Conservation (phyloP, 805 yeast genomes). For the Ogataea angusta region DNA sequence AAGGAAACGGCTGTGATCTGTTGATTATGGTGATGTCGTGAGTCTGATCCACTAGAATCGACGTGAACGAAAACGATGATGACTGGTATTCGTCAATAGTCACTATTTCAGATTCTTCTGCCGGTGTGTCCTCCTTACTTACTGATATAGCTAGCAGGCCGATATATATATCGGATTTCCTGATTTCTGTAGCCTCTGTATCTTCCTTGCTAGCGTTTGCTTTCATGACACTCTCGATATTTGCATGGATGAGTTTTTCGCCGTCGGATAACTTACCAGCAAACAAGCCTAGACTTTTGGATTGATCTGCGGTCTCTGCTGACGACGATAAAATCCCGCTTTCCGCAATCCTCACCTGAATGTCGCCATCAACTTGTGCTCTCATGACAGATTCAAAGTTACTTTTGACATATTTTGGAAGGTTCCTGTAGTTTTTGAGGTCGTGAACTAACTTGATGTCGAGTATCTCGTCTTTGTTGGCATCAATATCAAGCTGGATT, state of each 20-base stretch:
- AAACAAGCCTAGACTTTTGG: slow-evolving; percentile 62
- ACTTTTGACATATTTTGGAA: slow-evolving; percentile 45
- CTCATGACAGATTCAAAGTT: slow-evolving; percentile 62
- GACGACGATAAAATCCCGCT: slow-evolving; percentile 37
- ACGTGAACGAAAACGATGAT: slow-evolving; percentile 68
- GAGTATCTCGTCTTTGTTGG: slow-evolving; percentile 48
- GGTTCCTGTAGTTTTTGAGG: slow-evolving; percentile 48
- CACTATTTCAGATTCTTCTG: slow-evolving; percentile 30
- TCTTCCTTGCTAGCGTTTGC: slow-evolving; percentile 4
- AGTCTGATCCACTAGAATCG: slow-evolving; percentile 72
- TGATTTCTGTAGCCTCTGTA: slow-evolving; percentile 8
- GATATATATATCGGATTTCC: slow-evolving; percentile 30
- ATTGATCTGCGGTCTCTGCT: slow-evolving; percentile 25
- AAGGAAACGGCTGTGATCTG: slow-evolving; percentile 87
- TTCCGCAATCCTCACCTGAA: slow-evolving; percentile 57
- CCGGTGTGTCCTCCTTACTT: slow-evolving; percentile 18
- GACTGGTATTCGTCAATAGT: slow-evolving; percentile 45
- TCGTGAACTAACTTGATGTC: slow-evolving; percentile 68
- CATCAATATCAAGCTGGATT: slow-evolving; percentile 32
- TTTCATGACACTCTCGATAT: slow-evolving; percentile 66
- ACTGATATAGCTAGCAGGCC: slow-evolving; percentile 33
- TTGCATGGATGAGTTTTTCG: slow-evolving; percentile 84
- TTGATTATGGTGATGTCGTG: slow-evolving; percentile 72
- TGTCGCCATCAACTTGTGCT: slow-evolving; percentile 74
- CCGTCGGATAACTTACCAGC: slow-evolving; percentile 78